Evolutionary conservation across 2,329 filamentous ascomycete species (phyloP), one percentile per base, ranked within the genome.

Genomic region (Fusarium concolor): DNA sequence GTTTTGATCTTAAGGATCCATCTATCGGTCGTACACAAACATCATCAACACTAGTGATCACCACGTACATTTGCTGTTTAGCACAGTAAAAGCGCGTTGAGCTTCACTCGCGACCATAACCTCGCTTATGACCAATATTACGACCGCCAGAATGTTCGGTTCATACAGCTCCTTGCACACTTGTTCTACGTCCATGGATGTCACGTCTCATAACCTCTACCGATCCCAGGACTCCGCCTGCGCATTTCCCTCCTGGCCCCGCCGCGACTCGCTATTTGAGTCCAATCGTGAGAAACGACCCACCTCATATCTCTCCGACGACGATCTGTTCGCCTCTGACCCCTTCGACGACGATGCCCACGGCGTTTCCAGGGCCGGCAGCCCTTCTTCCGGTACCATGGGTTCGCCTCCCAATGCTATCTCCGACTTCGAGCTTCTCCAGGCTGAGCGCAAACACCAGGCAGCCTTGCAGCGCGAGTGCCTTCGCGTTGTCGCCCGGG

Each of bases 271-370:
- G 37, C 82, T 88, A 62, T 80, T 79, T 51, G 79, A 81, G 67
- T 77, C 78, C 54, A 76, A 79, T 69, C 74, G 74, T 54, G 76
- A 78, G 69, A 77, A 81, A 68, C 82, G 83, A 61, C 83, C 85
- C 18, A 84, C 84, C 4, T 86, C 86, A 1, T 88, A 84, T 77
- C 81, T 90, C 66, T 88, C 87, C 42, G 88, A 90, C 79, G 88
- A 90, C 78, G 88, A 90, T 71, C 84, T 90, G 56, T 85, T 87
- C 77, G 81, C 85, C 58, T 74, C 81, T 75, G 81, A 84, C 68
- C 78, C 81, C 67, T 82, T 83, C 56, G 83, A 86, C 70, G 83
- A 87, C 71, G 83, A 86, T 71, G 71, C 77, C 62, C 79, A 77
- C 76, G 84, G 82, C 76, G 77, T 84, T 50, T 82, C 79, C 71